Base-by-base conservation (phyloP, 1,284 basidiomycete species). In the Ustilago hordei region DNA sequence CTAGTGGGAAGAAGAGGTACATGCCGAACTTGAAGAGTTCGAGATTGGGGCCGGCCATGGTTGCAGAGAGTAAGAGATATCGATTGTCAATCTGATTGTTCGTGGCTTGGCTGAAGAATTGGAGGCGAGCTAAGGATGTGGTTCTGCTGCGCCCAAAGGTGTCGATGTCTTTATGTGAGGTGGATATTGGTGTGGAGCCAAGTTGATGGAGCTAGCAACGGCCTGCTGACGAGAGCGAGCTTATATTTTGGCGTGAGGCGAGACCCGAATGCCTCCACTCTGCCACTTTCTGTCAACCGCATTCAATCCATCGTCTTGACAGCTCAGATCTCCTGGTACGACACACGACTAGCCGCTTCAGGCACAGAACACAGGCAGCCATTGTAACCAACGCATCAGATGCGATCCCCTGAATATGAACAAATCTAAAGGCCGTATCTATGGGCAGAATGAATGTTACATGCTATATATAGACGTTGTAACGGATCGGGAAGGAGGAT, bases 1-100 rank as follows among this genome's bases (percentile, higher is more conserved):
- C 89, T 59, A 95, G 90, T 0, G 95, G 95, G 75, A 95, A 91
- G 85, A 94, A 94, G 68, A 96, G 90, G 87, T 97, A 78, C 54
- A 85, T 45, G 34, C 81, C 80, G 57, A 85, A 85, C 67, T 84
- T 85, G 76, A 81, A 82, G 43, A 80, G 82, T 57, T 82, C 84
- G 62, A 81, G 90, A 85, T 93, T 93, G 47, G 92, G 90, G 38
- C 92, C 92, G 17, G 89, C 92, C 92, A 93, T 93, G 19, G 13
- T 66, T 15, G 39, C 5, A 23, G 12, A 45, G 48, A 43, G 38
- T 53, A n/a, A 32, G 48, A 32, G 7, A 38, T 15, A 28, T 3
- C 48, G 48, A 17, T 52, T 8, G 15, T 28, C 2, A 23, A 31
- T 7, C 8, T 13, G 28, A n/a, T 15, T 52, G 11, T 12, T 3